Evolutionary conservation across 176 grass and related monocot genomes (phyloP), one percentile per base, ranked within the genome.

Genomic region (Bothriochloa decipiens): DNA sequence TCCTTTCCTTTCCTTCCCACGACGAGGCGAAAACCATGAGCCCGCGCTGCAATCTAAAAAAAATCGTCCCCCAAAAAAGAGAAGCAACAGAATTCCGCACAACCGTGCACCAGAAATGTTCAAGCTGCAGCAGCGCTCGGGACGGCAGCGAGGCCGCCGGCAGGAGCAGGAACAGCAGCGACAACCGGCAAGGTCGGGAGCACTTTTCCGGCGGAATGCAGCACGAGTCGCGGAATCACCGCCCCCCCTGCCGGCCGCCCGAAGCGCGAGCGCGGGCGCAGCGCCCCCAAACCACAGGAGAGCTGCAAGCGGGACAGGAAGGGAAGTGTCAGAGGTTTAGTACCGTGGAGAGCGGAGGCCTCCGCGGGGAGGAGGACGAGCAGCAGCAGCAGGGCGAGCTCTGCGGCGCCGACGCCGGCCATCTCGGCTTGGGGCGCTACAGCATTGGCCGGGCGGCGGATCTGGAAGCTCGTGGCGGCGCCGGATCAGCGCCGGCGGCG

Each of bases 361-460:
- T 75, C 61, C 27, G 17, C 14, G 47, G 80, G 58, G 6, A 88
- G 72, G 0, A 13, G 43, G 0, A 62, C 57, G 0, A 78, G 79
- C 3, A 27, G 12, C 62, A 46, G 12, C 43, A 68, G 10, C 17
- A 22, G 28, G 22, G n/a, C 3, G n/a, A 61, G 57, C 22, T 22
- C 25, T n/a, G 3, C 58, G 58, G n/a, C 58, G 4, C 57, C 33
- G 39, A 15, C 68, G 40, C 11, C 71, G 40, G 28, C 49, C 89
- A 87, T 87, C 18, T 58, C 68, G 68, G 49, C 52, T 3, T 55
- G 12, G 3, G 2, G 27, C 41, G 43, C 79, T 52, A 86, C 78
- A 46, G 75, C 89, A 90, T 90, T 87, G 89, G 23, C 49, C 14
- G 68, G 0, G 25, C 27, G 49, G 61, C 80, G 84, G 84, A 90